phyloP scores from a whole-genome alignment of 148 eudicot genomes.

The Euryodendron excelsum region DNA sequence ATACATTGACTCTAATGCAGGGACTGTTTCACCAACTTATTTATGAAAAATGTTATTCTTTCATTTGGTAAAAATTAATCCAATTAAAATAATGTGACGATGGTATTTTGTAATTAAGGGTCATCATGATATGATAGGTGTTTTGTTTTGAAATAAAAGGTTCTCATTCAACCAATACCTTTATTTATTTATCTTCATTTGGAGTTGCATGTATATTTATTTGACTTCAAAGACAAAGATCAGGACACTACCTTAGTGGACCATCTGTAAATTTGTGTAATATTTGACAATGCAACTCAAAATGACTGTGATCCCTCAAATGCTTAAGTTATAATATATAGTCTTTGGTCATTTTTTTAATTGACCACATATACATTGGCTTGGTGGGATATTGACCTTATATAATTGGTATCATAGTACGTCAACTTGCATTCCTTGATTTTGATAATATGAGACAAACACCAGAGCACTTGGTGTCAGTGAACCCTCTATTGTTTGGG shows the following conservation, averaged over 20 bases:
- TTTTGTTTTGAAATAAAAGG: too few species aligned
- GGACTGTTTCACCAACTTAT: background rate
- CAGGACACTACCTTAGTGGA: conserved; percentile 9
- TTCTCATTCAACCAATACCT: too few species aligned
- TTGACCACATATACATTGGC: background rate
- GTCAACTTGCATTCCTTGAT: background rate
- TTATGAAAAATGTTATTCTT: too few species aligned
- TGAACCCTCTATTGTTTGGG: conserved; percentile 6
- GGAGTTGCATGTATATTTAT: background rate
- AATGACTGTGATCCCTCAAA: conserved; percentile 5
- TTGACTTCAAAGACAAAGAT: conserved; percentile 7
- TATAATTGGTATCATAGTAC: background rate
- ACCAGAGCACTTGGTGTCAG: background rate
- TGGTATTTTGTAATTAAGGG: too few species aligned
- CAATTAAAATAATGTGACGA: too few species aligned
- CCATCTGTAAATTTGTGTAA: background rate
- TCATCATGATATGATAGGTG: too few species aligned
- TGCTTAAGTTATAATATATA: background rate
- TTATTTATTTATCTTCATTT: background rate
- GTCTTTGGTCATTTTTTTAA: background rate
- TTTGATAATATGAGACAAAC: background rate
- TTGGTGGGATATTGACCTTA: conserved; percentile 3
- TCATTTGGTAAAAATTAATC: too few species aligned
- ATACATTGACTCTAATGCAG: conserved; percentile 12
- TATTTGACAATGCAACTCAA: background rate